Evolutionary conservation across 129 eudicot genomes (phyloP).

Genomic region (Artemisia annua): DNA sequence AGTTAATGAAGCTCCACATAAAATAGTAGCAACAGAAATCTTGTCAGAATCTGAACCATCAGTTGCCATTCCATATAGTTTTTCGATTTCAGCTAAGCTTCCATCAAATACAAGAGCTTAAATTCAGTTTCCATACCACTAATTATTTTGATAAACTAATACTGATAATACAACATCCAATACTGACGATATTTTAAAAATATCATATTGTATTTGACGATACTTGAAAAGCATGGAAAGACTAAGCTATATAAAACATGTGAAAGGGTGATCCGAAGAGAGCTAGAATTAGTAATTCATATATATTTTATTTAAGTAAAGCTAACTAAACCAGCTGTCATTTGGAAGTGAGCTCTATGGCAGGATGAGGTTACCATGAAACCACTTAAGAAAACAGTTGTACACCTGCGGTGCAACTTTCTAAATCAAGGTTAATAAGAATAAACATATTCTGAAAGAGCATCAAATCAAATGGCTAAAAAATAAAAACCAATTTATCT

Average conservation of each 20-base stretch:
- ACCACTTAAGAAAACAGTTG: not conserved
- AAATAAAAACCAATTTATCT: slow-evolving; percentile 7
- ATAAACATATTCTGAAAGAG: not conserved
- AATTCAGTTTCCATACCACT: slow-evolving; percentile 55
- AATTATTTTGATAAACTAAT: slow-evolving; percentile 14
- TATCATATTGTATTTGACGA: too few species aligned
- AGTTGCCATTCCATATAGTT: slow-evolving; percentile 75
- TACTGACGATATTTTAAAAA: too few species aligned
- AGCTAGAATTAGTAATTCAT: not conserved
- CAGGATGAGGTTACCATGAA: not conserved
- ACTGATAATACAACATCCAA: not conserved
- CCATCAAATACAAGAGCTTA: slow-evolving; percentile 56
- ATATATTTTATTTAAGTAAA: not conserved
- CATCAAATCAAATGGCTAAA: not conserved
- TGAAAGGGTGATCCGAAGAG: not conserved
- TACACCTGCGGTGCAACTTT: not conserved
- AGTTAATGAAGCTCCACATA: slow-evolving; percentile 88
- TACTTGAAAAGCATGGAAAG: not conserved
- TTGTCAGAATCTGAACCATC: slow-evolving; percentile 87
- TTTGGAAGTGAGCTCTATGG: not conserved
- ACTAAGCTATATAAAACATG: not conserved
- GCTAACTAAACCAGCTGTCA: not conserved
- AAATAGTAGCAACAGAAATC: slow-evolving; percentile 78
- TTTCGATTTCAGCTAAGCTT: slow-evolving; percentile 98
- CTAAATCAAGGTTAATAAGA: not conserved